Evolutionary conservation across 2,329 filamentous ascomycete genomes (phyloP), one percentile per base, ranked within the genome.

Genomic region (Plenodomus lindquistii): DNA sequence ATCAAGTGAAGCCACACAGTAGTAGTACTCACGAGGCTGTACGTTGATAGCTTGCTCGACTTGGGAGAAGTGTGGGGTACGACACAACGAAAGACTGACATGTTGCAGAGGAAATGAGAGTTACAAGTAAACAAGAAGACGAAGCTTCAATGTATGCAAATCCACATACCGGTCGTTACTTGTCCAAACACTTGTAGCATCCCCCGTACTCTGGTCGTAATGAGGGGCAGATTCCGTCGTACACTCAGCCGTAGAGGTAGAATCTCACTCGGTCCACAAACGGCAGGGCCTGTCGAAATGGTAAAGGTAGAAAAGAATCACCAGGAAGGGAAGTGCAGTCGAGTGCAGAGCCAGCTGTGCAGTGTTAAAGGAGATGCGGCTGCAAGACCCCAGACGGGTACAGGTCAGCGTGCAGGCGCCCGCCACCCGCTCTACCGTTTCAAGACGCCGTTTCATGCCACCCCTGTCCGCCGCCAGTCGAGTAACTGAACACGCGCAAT

Each of bases 361-460:
- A 24, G 27, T 52, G 29, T 57, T 65, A 63, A 62, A 60, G 49
- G 52, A 31, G 27, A 31, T 31, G 27, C 11, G 27, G 27, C 27
- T 31, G 27, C 27, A 31, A 24, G 27, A 31, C 27, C 27, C 27
- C 47, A 44, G 39, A 40, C 37, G 37, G 27, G 6, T 42, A 54
- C 65, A 60, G 63, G 66, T 64, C 65, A 63, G 63, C 61, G 51
- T 56, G 66, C 63, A 67, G 66, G 55, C 68, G 66, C 66, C 65
- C 58, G 67, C 56, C 58, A 46, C 53, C 57, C 55, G 35, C 35
- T 37, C 35, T 37, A 37, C 35, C 50, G 67, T 70, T 69, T 69
- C 67, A 71, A 56, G 48, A 56, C 59, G 41, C 60, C 59, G 66
- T 70, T 71, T 69, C 67, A 70, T 49, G 45, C 27, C 6, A 62